These are phyloP conservation scores for Nakazawaea holstii DNA, from an alignment of 805 yeast genomes.

Conservation along the genomic window DNA sequence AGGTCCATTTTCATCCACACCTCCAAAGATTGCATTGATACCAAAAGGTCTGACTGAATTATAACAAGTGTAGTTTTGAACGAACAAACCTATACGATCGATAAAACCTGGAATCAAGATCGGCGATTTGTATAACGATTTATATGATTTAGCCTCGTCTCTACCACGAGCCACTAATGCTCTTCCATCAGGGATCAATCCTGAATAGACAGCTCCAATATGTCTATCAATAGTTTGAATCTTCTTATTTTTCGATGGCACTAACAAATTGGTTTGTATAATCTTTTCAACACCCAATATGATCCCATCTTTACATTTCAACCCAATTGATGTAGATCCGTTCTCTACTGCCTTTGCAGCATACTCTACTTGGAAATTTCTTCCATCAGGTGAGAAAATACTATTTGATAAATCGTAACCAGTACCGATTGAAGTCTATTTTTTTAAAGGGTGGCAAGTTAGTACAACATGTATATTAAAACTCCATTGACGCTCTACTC, in stretches of 20 bases:
- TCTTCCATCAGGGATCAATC: slow-evolving; percentile 94
- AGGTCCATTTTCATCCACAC: slow-evolving; percentile 84
- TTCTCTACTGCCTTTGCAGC: slow-evolving; percentile 97
- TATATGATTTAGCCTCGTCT: slow-evolving; percentile 81
- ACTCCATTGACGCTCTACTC: not conserved
- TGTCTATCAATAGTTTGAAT: slow-evolving; percentile 93
- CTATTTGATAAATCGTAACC: slow-evolving; percentile 98
- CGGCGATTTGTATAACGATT: slow-evolving; percentile 67
- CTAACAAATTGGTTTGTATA: slow-evolving; percentile 78
- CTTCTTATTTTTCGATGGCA: slow-evolving; percentile 82
- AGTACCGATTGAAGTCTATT: slow-evolving; percentile 90
- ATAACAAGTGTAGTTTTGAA: slow-evolving; percentile 92
- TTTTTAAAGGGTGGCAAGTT: slow-evolving; percentile 5
- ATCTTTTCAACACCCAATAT: slow-evolving; percentile 98
- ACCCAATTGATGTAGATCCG: slow-evolving; percentile 93
- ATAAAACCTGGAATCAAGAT: slow-evolving; percentile 78
- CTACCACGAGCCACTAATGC: slow-evolving; percentile 89
- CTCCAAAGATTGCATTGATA: slow-evolving; percentile 86
- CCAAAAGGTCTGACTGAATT: slow-evolving; percentile 98
- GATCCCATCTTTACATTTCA: slow-evolving; percentile 87
- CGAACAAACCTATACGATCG: slow-evolving; percentile 84
- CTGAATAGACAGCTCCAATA: slow-evolving; percentile 92
- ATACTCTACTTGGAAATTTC: slow-evolving; percentile 96
- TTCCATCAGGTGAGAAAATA: slow-evolving; percentile 90
- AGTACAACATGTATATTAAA: not conserved